Percentiles rank a stretch among this genome's conserved stretches.
phyloP scores from a whole-genome alignment of 768 basidiomycete genomes.

The Mycena belliarum region DNA sequence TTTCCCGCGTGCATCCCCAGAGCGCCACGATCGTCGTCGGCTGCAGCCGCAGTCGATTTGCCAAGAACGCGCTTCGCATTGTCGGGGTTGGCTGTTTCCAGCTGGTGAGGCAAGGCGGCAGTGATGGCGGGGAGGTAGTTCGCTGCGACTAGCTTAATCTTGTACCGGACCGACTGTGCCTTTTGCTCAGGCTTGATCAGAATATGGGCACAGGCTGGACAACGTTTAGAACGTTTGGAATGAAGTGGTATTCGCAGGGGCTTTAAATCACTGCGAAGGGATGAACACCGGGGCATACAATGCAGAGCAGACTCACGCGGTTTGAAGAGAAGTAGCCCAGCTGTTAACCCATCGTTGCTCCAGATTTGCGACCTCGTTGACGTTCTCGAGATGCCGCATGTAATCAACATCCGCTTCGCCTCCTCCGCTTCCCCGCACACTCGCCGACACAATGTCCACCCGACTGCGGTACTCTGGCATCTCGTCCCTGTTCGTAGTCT shows the following conservation, averaged over 20 bases:
- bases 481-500: conserved; percentile 71
- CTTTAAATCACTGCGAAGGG: conserved; percentile 64
- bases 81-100: conserved; percentile 42
- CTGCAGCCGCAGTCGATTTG: conserved; percentile 39
- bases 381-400: conserved; percentile 61
- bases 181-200: conserved; percentile 96
- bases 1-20: conserved; percentile 67
- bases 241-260: conserved; percentile 91
- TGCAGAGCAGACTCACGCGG: conserved; percentile 54
- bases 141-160: conserved; percentile 95
- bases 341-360: conserved; percentile 83
- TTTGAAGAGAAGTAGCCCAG: conserved; percentile 69
- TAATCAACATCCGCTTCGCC: conserved; percentile 73
- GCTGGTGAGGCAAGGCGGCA: conserved; percentile 63
- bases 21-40: conserved; percentile 41
- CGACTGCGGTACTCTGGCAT: conserved; percentile 76
- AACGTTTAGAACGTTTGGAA: conserved; percentile 91
- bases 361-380: conserved; percentile 64
- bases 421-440: conserved; percentile 55
- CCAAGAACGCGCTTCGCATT: conserved; percentile 41
- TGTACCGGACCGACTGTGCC: conserved; percentile 89
- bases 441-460: conserved; percentile 60
- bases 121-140: conserved; percentile 91
- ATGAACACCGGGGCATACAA: conserved; percentile 12
- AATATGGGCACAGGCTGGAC: conserved; percentile 91